phyloP scores from a whole-genome alignment of 2,329 filamentous ascomycete species.

The Verticillium zaregamsianum region DNA sequence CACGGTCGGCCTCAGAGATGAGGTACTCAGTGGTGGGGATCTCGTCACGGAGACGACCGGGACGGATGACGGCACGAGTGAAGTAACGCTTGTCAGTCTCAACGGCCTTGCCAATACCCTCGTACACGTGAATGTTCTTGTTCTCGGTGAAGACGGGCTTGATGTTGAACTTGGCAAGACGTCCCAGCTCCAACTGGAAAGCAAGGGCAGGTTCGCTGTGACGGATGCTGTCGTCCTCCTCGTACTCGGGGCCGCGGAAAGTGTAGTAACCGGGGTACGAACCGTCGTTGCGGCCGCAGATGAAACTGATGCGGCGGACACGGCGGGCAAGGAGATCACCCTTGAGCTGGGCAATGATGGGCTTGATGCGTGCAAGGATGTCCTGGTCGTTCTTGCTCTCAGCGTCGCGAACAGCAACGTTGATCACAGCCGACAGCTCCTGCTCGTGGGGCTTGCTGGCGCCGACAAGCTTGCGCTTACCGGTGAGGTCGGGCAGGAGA shows the following conservation, averaged over 20 bases:
- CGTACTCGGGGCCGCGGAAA: constrained; percentile 87
- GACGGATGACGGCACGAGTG: constrained; percentile 89
- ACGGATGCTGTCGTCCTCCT: constrained; percentile 92
- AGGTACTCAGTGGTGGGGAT: constrained; percentile 98
- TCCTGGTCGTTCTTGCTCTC: constrained; percentile 81
- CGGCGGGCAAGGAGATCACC: constrained; percentile 76
- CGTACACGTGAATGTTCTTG: constrained; percentile 98
- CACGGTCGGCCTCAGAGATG: constrained; percentile 91
- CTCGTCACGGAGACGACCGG: constrained; percentile 90
- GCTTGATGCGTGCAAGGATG: constrained; percentile 68
- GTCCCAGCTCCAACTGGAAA: constrained; percentile 95
- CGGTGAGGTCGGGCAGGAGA: constrained; percentile 68
- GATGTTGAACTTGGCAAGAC: constrained; percentile 95
- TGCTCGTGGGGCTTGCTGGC: constrained; percentile 55
- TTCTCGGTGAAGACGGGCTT: constrained; percentile 99
- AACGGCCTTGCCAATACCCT: constrained; percentile 89
- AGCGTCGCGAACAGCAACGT: constrained; percentile 84
- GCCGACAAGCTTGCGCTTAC: constrained; percentile 61
- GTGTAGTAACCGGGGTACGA: constrained; percentile 97
- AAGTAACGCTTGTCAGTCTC: constrained; percentile 99
- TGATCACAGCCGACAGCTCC: constrained; percentile 87
- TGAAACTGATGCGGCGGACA: constrained; percentile 90
- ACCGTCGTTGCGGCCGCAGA: constrained; percentile 90
- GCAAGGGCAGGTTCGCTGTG: constrained; percentile 94
- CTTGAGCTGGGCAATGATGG: constrained; percentile 76